Conservation (phyloP, 129 eudicot species). For the Silybum marianum region DNA sequence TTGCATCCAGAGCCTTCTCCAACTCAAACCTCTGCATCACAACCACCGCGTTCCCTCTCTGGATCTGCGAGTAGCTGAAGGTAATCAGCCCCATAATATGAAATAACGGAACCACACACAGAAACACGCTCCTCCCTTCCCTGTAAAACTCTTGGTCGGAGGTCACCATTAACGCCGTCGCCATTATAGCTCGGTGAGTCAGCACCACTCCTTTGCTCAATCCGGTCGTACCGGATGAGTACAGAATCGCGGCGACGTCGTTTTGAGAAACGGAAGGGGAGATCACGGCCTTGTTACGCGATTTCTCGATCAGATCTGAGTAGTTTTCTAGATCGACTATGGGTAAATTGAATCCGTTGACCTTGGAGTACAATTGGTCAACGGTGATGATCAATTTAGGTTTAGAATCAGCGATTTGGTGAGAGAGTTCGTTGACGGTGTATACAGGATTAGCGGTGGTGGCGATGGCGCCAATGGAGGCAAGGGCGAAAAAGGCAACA, state of each 20-base stretch:
- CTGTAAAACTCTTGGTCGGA: conserved; percentile 24
- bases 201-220: conserved; percentile 49
- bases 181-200: conserved; percentile 45
- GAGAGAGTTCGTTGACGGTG: conserved; percentile 35
- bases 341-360: conserved; percentile 28
- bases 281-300: neutral
- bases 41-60: conserved; percentile 39
- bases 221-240: conserved; percentile 55
- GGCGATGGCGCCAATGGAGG: conserved; percentile 43
- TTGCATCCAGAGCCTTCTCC: conserved; percentile 33
- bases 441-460: conserved; percentile 43
- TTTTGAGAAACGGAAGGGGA: conserved; percentile 1
- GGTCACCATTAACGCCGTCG: conserved; percentile 40
- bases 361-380: conserved; percentile 17
- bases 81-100: conserved; percentile 41
- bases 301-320: conserved; percentile 16
- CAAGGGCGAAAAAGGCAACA: conserved; percentile 35
- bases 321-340: conserved; percentile 10
- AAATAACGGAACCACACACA: conserved; percentile 47
- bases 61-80: conserved; percentile 33
- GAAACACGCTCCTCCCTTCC: conserved; percentile 39
- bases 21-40: conserved; percentile 45
- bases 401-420: conserved; percentile 34
- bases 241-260: conserved; percentile 44
- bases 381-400: conserved; percentile 40